Base-by-base conservation (phyloP, 495 filamentous ascomycete genomes). In the Darksidea phi region DNA sequence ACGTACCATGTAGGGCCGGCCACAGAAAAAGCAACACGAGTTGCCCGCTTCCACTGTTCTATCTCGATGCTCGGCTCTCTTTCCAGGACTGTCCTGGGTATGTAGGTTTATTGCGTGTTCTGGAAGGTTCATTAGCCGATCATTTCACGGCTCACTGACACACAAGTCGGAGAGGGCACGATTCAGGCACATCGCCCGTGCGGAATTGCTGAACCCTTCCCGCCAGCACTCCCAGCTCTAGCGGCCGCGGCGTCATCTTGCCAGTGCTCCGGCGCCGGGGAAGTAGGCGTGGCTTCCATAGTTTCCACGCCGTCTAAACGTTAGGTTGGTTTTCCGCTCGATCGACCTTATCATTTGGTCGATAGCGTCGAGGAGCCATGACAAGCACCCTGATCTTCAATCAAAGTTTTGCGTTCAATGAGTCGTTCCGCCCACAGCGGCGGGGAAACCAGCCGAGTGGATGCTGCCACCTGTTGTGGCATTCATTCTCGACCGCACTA, bases 221-320 rank as follows among this genome's bases (percentile, higher is more conserved):
- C 57, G 52, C 41, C 4, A 3, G 28, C 28, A 10, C 28, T 26
- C 49, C 49, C 56, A 57, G 46, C 42, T 17, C 18, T 56, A 28
- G 36, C 52, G 48, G 45, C 34, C 50, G 41, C 36, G 55, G 62
- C 62, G 62, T 66, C 34, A 24, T 32, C 23, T 41, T 60, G 64
- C 64, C 53, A 57, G 47, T 41, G 48, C n/a, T 49, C 41, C 57
- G 51, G 66, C 38, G 66, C 61, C 66, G 66, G 66, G 66, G 66
- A 68, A 68, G 61, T 57, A 24, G 38, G 24, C 28, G 47, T 68
- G 43, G 66, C 61, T 68, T 61, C 56, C 52, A 52, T 58, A 17
- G 50, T 52, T 38, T 57, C 43, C 24, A 47, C 47, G 21, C 24
- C 48, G 48, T 58, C 54, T 60, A 32, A 49, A 41, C 52, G 49